Evolutionary conservation across 805 yeast genomes (phyloP).

Genomic region (Ogataea chonburiensis): DNA sequence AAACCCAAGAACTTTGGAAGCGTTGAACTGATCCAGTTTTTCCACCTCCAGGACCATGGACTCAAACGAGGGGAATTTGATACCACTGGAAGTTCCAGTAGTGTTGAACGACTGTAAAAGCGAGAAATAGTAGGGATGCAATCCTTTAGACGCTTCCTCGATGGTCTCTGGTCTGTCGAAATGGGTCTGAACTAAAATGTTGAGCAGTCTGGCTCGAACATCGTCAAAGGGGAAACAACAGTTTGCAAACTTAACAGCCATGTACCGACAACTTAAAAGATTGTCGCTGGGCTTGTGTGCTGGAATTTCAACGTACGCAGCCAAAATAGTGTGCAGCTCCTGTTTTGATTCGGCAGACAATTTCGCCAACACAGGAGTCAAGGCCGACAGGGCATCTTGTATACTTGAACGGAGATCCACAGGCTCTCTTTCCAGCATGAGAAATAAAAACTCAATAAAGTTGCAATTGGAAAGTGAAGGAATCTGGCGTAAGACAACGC

Average conservation of each 20-base stretch:
- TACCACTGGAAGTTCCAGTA: slow-evolving; percentile 26
- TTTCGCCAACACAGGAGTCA: slow-evolving; percentile 47
- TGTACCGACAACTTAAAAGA: slow-evolving; percentile 50
- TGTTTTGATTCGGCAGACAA: slow-evolving; percentile 40
- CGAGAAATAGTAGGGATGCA: slow-evolving; percentile 80
- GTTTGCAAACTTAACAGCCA: slow-evolving; percentile 64
- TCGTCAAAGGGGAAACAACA: slow-evolving; percentile 66
- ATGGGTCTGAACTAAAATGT: slow-evolving; percentile 56
- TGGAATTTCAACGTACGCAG: slow-evolving; percentile 1
- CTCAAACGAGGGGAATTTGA: slow-evolving; percentile 55
- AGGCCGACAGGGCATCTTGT: slow-evolving; percentile 65
- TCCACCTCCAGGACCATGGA: slow-evolving; percentile 36
- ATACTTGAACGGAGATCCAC: slow-evolving; percentile 63
- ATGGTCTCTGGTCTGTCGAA: slow-evolving; percentile 66
- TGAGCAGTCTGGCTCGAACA: slow-evolving; percentile 62
- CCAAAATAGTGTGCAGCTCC: slow-evolving; percentile 40
- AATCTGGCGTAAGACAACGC: slow-evolving; percentile 54
- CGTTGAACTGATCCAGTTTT: slow-evolving; percentile 22
- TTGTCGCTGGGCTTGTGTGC: slow-evolving; percentile 33
- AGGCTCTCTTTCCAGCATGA: slow-evolving; percentile 63
- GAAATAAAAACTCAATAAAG: slow-evolving; percentile 64
- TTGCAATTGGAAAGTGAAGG: slow-evolving; percentile 46
- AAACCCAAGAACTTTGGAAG: slow-evolving; percentile 48
- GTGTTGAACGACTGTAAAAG: slow-evolving; percentile 39
- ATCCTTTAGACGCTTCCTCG: slow-evolving; percentile 77